Evolutionary conservation across 352 stramenopile species (phyloP), one percentile per base, ranked within the genome.

Genomic region (Globisporangium ultimum): DNA sequence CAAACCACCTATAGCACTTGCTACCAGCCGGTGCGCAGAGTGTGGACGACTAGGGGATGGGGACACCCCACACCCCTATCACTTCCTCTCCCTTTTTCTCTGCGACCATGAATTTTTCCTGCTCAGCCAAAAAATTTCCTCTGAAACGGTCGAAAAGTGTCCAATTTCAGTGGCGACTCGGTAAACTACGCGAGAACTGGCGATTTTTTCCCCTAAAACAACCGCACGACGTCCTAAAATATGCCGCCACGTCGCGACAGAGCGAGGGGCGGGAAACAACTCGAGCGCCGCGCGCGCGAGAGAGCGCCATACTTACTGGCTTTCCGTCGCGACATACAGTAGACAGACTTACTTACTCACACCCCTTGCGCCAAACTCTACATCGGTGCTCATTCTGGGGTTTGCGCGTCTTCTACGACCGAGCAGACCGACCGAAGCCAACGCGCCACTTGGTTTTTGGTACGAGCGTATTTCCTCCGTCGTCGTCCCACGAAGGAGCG

Each of bases 391-490:
- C 58, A 63, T 51, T 63, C 47, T 61, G 36, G 55, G 55, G 55
- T 55, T 63, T 57, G 38, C 48, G n/a, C 40, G 40, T 53, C 49
- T 41, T 42, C 36, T 34, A 36, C 28, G 28, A 46, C 36, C 28
- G 28, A 50, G 34, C 12, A 43, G 38, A 48, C 46, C 57, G 41
- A 63, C 58, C 58, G 28, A 53, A 41, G 54, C 55, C 55, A 48
- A 48, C 50, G 21, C 32, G 24, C n/a, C 49, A 58, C 48, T 63
- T 53, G 58, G 58, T 36, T 36, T 63, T 63, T 63, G 58, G 58
- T 63, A 63, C 57, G 56, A 48, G 48, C 48, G 38, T n/a, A n/a
- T n/a, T n/a, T n/a, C n/a, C n/a, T n/a, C n/a, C n/a, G n/a, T n/a
- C n/a, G n/a, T 48, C 24, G 2, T 28, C 24, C 5, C 5, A 5